Conservation (phyloP, 2,329 filamentous ascomycete genomes). For the Aspergillus glaucus region DNA sequence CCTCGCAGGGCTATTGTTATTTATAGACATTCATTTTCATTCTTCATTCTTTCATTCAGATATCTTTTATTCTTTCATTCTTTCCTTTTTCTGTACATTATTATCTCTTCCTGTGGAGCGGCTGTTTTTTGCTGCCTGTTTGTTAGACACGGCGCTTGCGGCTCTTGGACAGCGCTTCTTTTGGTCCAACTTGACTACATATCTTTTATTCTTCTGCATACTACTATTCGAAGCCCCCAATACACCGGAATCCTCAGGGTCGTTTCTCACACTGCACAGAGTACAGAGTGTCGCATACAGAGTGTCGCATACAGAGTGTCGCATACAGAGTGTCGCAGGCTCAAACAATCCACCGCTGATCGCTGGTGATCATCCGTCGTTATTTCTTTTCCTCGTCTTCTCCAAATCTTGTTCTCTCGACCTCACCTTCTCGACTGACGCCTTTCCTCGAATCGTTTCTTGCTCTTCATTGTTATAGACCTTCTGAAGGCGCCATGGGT, state of each 20-base stretch:
- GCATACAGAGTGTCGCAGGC: not conserved
- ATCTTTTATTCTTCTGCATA: not conserved
- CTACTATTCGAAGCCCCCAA: no score
- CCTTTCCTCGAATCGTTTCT: not conserved
- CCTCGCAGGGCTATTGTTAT: not conserved
- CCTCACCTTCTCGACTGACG: not conserved
- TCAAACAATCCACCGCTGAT: not conserved
- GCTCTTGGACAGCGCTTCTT: no score
- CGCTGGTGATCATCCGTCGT: not conserved
- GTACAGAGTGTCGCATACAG: no score
- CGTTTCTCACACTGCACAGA: no score
- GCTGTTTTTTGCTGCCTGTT: not conserved
- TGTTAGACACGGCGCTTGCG: not conserved
- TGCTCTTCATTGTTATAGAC: not conserved
- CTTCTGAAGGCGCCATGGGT: slow-evolving; percentile 25
- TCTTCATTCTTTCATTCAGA: not conserved
- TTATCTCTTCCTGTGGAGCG: not conserved
- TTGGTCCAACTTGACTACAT: not conserved
- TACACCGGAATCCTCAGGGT: no score
- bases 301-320: no score
- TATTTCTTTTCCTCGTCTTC: not conserved
- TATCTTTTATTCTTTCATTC: not conserved
- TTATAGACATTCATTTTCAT: not conserved
- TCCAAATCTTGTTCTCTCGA: not conserved
- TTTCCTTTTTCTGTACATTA: not conserved